Base-by-base conservation (phyloP, 176 grass and related monocot species). In the Oryza officinalis region DNA sequence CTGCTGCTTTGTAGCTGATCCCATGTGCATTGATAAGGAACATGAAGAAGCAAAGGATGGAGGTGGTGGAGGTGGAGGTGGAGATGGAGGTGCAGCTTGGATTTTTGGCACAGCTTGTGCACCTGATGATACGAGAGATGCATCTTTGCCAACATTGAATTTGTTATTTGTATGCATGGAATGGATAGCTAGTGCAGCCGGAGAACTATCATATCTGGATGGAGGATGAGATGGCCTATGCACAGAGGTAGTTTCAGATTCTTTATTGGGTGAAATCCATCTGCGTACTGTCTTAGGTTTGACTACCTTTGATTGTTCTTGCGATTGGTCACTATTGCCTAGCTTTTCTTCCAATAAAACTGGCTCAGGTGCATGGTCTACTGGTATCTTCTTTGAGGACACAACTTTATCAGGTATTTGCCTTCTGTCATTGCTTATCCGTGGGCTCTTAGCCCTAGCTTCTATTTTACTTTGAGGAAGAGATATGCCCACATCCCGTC, bases 231-330 rank as follows among this genome's bases (percentile, higher is more conserved):
- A 85, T 77, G 93, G 93, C 69, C 80, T 85, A 84, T 88, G 68
- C 72, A 91, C 85, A 86, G 91, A 86, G 44, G 46, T 77, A 73
- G 89, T 84, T 76, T 87, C 87, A 71, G 93, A 95, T 77, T 89
- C 89, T 80, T 90, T 93, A 28, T 87, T 92, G 74, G 89, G 93
- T 74, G 93, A 98, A 64, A 94, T 77, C 93, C 93, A 95, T 83
- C 93, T 86, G 18, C 32, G 63, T 77, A 92, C 80, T 81, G 82
- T 85, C 76, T 89, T 95, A 77, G 77, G 85, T 91, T 77, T 93
- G 63, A 44, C 33, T 10, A 23, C 69, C 60, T 83, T 91, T 72
- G 78, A 78, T 80, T 87, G 83, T 26, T 88, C 87, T 84, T 71
- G 54, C 25, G 63, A 52, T 68, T 75, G 74, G 45, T 85, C 65